A percentile compares a stretch with the other conserved stretches of the same genome.
These are phyloP conservation scores for Epichloe bromicola DNA, from an alignment of 2,329 filamentous ascomycete genomes.

Conservation along the genomic window DNA sequence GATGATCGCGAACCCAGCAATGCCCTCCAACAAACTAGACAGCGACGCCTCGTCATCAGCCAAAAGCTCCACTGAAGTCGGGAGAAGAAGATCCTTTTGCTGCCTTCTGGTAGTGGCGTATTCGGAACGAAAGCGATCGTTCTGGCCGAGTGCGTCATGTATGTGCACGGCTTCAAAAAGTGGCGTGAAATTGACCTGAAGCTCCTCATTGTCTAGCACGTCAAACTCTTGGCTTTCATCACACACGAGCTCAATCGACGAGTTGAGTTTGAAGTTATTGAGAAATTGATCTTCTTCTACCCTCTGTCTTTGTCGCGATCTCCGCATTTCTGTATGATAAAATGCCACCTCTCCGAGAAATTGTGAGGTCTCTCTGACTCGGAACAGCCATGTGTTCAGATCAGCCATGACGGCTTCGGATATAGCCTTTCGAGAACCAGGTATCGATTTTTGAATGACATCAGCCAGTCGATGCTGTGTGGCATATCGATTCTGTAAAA, in stretches of 20 bases:
- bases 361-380: conserved; percentile 89
- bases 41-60: conserved; percentile 75
- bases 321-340: conserved; percentile 83
- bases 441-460: conserved; percentile 91
- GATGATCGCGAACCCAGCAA: conserved; percentile 92
- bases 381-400: conserved; percentile 90
- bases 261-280: conserved; percentile 80
- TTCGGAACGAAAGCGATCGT: conserved; percentile 77
- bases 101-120: conserved; percentile 84
- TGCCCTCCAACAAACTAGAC: conserved; percentile 84
- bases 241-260: conserved; percentile 85
- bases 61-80: conserved; percentile 59
- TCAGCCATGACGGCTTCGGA: conserved; percentile 96
- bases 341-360: conserved; percentile 94
- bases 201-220: conserved; percentile 85
- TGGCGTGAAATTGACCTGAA: conserved; percentile 88
- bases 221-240: conserved; percentile 96
- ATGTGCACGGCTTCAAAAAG: conserved; percentile 94
- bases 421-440: conserved; percentile 81
- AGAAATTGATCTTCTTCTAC: conserved; percentile 64
- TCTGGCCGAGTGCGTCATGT: conserved; percentile 84
- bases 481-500: conserved; percentile 68
- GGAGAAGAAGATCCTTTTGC: conserved; percentile 84
- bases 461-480: conserved; percentile 91
- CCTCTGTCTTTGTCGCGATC: conserved; percentile 71